These are phyloP conservation scores for Aspergillus sclerotiicarbonarius DNA, from an alignment of 495 filamentous ascomycete species.

Conservation along the genomic window DNA sequence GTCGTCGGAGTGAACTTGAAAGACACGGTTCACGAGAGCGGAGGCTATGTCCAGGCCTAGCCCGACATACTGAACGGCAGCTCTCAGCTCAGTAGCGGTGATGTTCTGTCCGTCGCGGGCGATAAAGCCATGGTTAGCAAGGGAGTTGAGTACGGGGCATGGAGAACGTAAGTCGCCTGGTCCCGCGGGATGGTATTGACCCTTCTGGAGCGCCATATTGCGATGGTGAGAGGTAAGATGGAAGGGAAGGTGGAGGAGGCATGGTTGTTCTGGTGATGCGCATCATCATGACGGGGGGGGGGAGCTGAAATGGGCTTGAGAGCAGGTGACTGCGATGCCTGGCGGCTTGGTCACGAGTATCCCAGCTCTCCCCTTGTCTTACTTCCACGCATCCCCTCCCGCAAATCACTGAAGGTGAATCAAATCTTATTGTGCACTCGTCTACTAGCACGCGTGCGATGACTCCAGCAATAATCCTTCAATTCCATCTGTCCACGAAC, in stretches of 20 bases:
- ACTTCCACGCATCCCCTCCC: not conserved
- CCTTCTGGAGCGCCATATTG: not conserved
- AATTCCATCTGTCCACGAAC: constrained; percentile 37
- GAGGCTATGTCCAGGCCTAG: constrained; percentile 4
- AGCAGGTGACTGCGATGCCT: no score
- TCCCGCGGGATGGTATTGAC: constrained; percentile 5
- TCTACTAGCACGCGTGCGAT: not conserved
- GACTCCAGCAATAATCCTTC: not conserved
- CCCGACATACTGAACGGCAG: constrained; percentile 14
- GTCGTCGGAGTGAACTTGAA: constrained; percentile 18
- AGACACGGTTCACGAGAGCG: constrained; percentile 10
- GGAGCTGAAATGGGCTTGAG: no score
- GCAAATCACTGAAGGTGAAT: not conserved
- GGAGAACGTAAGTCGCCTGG: constrained; percentile 13
- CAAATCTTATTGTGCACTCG: not conserved
- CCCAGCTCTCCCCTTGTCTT: not conserved
- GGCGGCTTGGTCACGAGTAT: no score
- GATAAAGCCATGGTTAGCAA: constrained; percentile 19
- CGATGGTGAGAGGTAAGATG: not conserved
- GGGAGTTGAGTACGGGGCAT: constrained; percentile 19
- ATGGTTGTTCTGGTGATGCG: no score
- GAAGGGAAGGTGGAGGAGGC: not conserved
- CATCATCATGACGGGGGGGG: no score
- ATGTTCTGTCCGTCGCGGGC: constrained; percentile 18
- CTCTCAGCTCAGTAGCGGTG: constrained; percentile 10